Evolutionary conservation across 441 rosid species (phyloP), one percentile per base, ranked within the genome.

Genomic region (Lepidium campestre): DNA sequence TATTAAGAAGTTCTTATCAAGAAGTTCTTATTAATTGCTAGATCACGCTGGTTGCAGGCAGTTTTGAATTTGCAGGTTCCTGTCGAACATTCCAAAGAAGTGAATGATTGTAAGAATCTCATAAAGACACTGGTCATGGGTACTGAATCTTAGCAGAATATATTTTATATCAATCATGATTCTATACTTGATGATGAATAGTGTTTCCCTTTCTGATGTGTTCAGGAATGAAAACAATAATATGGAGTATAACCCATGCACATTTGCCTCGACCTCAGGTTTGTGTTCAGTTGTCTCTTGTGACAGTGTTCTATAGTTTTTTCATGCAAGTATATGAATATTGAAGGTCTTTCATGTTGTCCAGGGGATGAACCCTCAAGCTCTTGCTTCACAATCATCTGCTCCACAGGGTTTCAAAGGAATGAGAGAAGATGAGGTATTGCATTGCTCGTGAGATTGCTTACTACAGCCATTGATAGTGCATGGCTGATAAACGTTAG

Each of bases 61-160:
- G 98, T 95, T 82, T 67, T 95, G 70, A 88, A 92, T 76, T 70
- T 92, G 86, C 99, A 96, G 88, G 93, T 89, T 57, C 96, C 99
- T 7, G 84, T 82, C 46, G 99, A 96, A 75, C 99, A 93, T 87
- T 88, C 97, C 31, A 96, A 96, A 86, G 99, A 96, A 84, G 96
- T 96, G 63, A 89, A 83, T 79, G 98, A 96, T 71, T 96, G 97
- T 74, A 96, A 96, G 78, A 90, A 85, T 82, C 81, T 96, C 81
- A 96, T 96, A 71, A 95, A 86, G 93, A 95, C 99, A 52, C 82
- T 95, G 81, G 98, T 92, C 78, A 89, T 90, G 98, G 99, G 99
- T 96, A 92, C 80, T 57, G 53, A 50, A 63, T 63, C 50, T 49
- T 57, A 27, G 40, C 44, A 25, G 45, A 40, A 57, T 9, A 44